Evolutionary conservation across 371 early-diverging fungal species (phyloP).

Genomic region (Gilbertella persicaria): DNA sequence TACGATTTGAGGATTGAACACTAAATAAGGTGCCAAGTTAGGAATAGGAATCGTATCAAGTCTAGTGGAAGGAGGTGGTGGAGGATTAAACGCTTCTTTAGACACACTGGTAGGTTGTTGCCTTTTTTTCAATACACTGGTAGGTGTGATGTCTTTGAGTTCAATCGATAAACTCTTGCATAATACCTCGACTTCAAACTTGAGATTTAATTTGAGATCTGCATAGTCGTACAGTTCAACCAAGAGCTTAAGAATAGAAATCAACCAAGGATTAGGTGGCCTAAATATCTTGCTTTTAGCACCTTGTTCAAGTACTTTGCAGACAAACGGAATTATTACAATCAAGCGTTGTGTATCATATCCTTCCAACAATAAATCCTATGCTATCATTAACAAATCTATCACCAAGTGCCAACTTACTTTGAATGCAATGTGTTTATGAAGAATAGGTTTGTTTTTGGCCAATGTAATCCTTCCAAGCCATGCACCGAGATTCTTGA

Average conservation of each 20-base stretch:
- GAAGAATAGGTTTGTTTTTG: constrained; percentile 88
- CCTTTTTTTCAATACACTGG: constrained; percentile 69
- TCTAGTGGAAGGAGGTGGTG: constrained; percentile 4
- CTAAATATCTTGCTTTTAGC: constrained; percentile 81
- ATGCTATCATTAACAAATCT: background rate
- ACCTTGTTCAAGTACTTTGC: constrained; percentile 93
- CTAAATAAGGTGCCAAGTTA: constrained; percentile 68
- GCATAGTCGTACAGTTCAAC: constrained; percentile 92
- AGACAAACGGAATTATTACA: constrained; percentile 96
- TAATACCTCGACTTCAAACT: constrained; percentile 96
- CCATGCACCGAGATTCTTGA: constrained; percentile 97
- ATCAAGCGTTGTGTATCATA: constrained; percentile 83
- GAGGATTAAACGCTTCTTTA: background rate
- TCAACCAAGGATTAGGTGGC: constrained; percentile 97
- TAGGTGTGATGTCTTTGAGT: constrained; percentile 76
- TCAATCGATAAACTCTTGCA: constrained; percentile 88
- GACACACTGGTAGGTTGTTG: constrained; percentile 14
- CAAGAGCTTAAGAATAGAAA: constrained; percentile 89
- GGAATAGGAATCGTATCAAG: constrained; percentile 39
- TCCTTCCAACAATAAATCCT: constrained; percentile 90
- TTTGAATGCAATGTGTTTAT: constrained; percentile 91
- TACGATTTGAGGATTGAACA: constrained; percentile 68
- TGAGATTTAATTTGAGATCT: constrained; percentile 88
- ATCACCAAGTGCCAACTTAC: constrained; percentile 32
- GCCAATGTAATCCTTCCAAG: constrained; percentile 92